These are phyloP conservation scores for Auricularia cornea DNA, from an alignment of 768 basidiomycete genomes.

Conservation along the genomic window DNA sequence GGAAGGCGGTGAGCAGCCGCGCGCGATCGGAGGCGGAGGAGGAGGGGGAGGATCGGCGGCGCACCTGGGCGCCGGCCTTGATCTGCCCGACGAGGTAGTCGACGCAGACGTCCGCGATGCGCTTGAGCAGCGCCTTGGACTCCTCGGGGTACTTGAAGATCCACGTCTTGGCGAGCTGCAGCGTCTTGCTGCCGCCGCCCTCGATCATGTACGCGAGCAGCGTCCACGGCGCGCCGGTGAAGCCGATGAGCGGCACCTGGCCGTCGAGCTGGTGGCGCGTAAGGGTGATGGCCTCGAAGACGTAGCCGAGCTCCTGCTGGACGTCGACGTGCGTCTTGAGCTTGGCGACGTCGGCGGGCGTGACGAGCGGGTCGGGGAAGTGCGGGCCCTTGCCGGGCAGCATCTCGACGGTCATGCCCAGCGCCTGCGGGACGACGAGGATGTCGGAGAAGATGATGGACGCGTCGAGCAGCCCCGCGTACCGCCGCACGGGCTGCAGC, in stretches of 20 bases:
- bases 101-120: slow-evolving; percentile 83
- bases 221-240: slow-evolving; percentile 97
- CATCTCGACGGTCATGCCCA: slow-evolving; percentile 96
- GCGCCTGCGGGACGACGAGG: slow-evolving; percentile 93
- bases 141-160: slow-evolving; percentile 83
- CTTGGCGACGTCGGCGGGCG: slow-evolving; percentile 61
- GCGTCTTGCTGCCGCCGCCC: slow-evolving; percentile 85
- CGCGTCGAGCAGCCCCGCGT: slow-evolving; percentile 80
- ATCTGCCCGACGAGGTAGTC: slow-evolving; percentile 90
- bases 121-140: slow-evolving; percentile 64
- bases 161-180: slow-evolving; percentile 91
- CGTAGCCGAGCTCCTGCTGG: slow-evolving; percentile 72
- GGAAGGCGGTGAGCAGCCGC: not conserved
- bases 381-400: slow-evolving; percentile 68
- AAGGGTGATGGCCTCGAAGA: slow-evolving; percentile 83
- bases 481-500: slow-evolving; percentile 87
- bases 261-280: slow-evolving; percentile 77
- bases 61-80: slow-evolving; percentile 90
- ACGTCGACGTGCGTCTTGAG: slow-evolving; percentile 62
- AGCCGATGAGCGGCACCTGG: slow-evolving; percentile 92
- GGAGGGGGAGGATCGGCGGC: too few relatives aligned
- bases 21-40: not conserved
- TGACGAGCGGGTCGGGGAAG: slow-evolving; percentile 79
- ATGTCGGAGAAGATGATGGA: slow-evolving; percentile 98
- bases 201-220: slow-evolving; percentile 98